Evolutionary conservation across 139 green algal species (phyloP), one percentile per base, ranked within the genome.

Genomic region (Picochlorum sp.): DNA sequence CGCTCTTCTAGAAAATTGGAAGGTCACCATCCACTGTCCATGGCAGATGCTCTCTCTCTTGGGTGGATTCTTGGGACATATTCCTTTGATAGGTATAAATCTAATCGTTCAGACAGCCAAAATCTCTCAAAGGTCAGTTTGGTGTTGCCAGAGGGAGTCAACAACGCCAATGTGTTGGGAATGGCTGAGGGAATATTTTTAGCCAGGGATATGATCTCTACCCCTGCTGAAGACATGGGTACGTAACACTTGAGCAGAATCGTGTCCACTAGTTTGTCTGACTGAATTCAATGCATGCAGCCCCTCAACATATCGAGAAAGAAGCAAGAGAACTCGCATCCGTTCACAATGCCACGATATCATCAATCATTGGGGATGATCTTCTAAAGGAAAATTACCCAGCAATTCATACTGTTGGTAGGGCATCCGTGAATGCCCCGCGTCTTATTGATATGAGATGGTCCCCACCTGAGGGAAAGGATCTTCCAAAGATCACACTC

Each of bases 131-230:
- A 74, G 59, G 57, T 66, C 15, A 28, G 60, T 31, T 67, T 84
- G 49, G 65, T 77, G 10, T 71, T 57, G 57, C 74, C 77, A 14
- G 52, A 54, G n/a, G 56, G 47, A 14, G 30, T 30, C 14, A n/a
- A 76, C 63, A 47, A 72, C 20, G 7, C 21, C 6, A 23, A 62
- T 3, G 52, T 83, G 30, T 65, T 60, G 14, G 41, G 30, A 21
- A 34, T 69, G 10, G 45, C 60, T 34, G 58, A 76, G 26, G 52
- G 24, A 10, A 49, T 79, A 45, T 75, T 49, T 28, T 54, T 74
- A 14, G 47, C 31, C 2, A 67, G 83, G 18, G 83, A 89, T 69
- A 49, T 89, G 54, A 81, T 87, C 71, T 88, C 74, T 63, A 87
- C 81, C 1, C 83, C 83, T 4, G 81, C 81, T 6, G 74, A 84